A percentile compares a stretch with the other conserved stretches of the same genome.
Evolutionary conservation across 345 rosid species (phyloP).

Genomic region (Syzygium aqueum): DNA sequence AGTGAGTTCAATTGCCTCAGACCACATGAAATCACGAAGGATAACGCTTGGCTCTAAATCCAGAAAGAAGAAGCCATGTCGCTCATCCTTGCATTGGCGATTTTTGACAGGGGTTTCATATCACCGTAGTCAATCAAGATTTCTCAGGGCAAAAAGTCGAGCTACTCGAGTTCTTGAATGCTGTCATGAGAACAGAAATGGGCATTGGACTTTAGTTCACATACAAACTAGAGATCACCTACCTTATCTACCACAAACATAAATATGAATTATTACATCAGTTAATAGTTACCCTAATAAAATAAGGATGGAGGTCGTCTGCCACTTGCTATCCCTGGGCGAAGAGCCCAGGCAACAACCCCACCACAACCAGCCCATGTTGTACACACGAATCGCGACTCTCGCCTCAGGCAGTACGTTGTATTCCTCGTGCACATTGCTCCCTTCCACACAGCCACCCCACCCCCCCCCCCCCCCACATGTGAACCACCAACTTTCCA

Average conservation of each 20-base stretch:
- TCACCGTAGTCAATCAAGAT: not conserved
- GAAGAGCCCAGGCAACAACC: not conserved
- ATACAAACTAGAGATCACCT: too few relatives aligned
- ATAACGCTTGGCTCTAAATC: accelerated
- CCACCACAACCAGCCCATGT: not conserved
- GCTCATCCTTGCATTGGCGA: not conserved
- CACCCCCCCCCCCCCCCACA: too few relatives aligned
- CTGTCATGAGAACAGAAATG: not conserved
- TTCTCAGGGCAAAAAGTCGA: not conserved
- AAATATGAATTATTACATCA: not conserved
- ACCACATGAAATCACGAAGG: not conserved
- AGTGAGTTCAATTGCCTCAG: not conserved
- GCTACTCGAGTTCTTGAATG: not conserved
- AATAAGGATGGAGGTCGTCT: not conserved
- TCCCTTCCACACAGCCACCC: too few relatives aligned
- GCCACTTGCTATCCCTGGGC: not conserved
- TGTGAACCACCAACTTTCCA: not conserved
- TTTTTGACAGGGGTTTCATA: not conserved
- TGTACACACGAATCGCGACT: not conserved
- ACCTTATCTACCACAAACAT: too few relatives aligned
- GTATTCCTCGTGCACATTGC: not conserved
- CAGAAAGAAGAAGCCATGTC: not conserved
- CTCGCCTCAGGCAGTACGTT: not conserved
- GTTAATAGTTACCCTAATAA: not conserved
- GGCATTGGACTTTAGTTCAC: not conserved